Evolutionary conservation across 495 filamentous ascomycete species (phyloP).

Genomic region (Beverwykella pulmonaria): DNA sequence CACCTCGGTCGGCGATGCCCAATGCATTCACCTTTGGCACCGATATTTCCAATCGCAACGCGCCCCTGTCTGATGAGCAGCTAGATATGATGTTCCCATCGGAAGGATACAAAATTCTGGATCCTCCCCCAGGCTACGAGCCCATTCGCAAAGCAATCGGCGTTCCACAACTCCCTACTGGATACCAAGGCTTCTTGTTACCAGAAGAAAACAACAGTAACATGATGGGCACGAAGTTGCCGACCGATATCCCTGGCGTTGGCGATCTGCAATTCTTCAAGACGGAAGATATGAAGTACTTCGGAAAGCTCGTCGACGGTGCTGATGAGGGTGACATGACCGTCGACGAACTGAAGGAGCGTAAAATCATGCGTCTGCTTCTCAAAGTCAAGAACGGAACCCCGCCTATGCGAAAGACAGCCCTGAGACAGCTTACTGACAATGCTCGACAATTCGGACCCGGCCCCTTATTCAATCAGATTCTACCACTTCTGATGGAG

Average conservation of each 20-base stretch:
- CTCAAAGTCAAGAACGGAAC: slow-evolving; percentile 99
- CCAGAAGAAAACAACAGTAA: slow-evolving; percentile 83
- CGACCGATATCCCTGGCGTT: slow-evolving; percentile 95
- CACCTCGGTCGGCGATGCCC: slow-evolving; percentile 74
- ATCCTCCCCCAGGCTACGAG: slow-evolving; percentile 90
- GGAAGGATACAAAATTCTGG: slow-evolving; percentile 91
- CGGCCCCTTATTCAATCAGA: slow-evolving; percentile 94
- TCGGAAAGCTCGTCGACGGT: slow-evolving; percentile 94
- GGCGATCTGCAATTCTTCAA: slow-evolving; percentile 99
- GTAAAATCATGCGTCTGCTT: slow-evolving; percentile 96
- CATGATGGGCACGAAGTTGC: slow-evolving; percentile 83
- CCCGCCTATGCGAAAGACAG: slow-evolving; percentile 98
- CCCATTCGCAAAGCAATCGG: slow-evolving; percentile 79
- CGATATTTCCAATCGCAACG: slow-evolving; percentile 78
- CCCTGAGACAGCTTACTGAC: slow-evolving; percentile 96
- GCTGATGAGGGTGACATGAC: slow-evolving; percentile 89
- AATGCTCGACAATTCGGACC: slow-evolving; percentile 97
- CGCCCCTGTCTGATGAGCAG: slow-evolving; percentile 86
- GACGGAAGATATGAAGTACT: slow-evolving; percentile 98
- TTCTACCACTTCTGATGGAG: slow-evolving; percentile 96
- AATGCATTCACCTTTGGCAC: slow-evolving; percentile 69
- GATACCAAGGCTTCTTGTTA: slow-evolving; percentile 91
- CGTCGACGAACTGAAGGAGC: slow-evolving; percentile 94
- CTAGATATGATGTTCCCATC: slow-evolving; percentile 87
- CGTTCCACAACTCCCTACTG: slow-evolving; percentile 67